These are phyloP conservation scores for Macrophomina tecta DNA, from an alignment of 2,329 filamentous ascomycete species.

Conservation along the genomic window DNA sequence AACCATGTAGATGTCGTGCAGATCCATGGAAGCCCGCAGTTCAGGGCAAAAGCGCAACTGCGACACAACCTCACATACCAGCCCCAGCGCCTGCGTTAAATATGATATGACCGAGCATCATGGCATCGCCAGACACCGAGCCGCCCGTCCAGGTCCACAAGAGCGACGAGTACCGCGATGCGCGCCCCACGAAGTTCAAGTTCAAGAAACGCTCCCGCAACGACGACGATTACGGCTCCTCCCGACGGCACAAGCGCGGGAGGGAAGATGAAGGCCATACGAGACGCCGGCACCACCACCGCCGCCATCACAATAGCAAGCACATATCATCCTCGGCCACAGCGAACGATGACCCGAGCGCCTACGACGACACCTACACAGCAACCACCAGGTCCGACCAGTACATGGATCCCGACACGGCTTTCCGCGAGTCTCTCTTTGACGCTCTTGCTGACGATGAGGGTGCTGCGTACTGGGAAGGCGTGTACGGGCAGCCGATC, in stretches of 20 bases:
- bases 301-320: constrained; percentile 25
- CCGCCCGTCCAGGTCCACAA: not conserved
- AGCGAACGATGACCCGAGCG: constrained; percentile 39
- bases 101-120: constrained; percentile 30
- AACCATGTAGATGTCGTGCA: constrained; percentile 2
- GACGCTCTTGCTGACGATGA: constrained; percentile 97
- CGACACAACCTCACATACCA: not conserved
- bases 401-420: constrained; percentile 69
- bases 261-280: not conserved
- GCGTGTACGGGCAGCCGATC: constrained; percentile 94
- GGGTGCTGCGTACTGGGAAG: constrained; percentile 92
- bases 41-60: not conserved
- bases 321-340: constrained; percentile 23
- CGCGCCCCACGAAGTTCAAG: constrained; percentile 45
- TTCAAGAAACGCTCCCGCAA: constrained; percentile 44
- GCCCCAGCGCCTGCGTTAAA: not conserved
- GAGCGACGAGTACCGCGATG: constrained; percentile 35
- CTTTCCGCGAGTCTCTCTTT: constrained; percentile 93
- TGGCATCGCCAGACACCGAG: constrained; percentile 1
- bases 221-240: constrained; percentile 31
- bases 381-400: constrained; percentile 13
- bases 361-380: constrained; percentile 49
- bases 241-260: constrained; percentile 11
- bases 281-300: constrained; percentile 6
- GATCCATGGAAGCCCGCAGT: not conserved